phyloP scores from a whole-genome alignment of 1,284 basidiomycete species.

The Ustilago curta region DNA sequence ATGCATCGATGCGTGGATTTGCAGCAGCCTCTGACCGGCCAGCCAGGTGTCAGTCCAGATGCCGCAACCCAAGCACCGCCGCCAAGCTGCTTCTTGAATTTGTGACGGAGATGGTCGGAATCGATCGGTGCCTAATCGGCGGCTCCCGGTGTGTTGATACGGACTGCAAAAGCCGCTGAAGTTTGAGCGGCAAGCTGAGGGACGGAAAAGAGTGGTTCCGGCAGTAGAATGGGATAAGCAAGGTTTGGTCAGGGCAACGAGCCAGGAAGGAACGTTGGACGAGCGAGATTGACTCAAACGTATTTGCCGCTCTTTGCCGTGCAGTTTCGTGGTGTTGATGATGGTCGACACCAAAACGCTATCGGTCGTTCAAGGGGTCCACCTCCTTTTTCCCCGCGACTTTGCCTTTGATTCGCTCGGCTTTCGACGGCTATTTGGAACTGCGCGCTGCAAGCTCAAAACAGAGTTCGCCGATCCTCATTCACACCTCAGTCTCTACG shows the following conservation, averaged over 20 bases:
- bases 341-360: neutral
- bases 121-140: conserved; percentile 18
- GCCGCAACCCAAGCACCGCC: conserved; percentile 5
- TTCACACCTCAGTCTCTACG: neutral
- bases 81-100: neutral
- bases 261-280: neutral
- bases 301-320: conserved; percentile 25
- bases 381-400: conserved; percentile 25
- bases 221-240: neutral
- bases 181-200: neutral
- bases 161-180: neutral
- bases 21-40: neutral
- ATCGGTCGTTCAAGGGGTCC: conserved; percentile 15
- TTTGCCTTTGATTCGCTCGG: conserved; percentile 4
- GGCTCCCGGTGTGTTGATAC: conserved; percentile 1
- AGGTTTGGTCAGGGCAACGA: neutral
- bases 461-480: conserved; percentile 1
- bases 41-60: neutral
- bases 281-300: neutral
- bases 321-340: neutral
- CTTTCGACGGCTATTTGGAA: conserved; percentile 39
- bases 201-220: conserved; percentile 31
- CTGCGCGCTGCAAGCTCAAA: neutral
- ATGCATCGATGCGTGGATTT: conserved; percentile 11
- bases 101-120: conserved; percentile 1